A percentile compares a stretch with the other conserved stretches of the same genome.
Conservation (phyloP, 176 grass and related monocot genomes). For the Zoysia japonica region DNA sequence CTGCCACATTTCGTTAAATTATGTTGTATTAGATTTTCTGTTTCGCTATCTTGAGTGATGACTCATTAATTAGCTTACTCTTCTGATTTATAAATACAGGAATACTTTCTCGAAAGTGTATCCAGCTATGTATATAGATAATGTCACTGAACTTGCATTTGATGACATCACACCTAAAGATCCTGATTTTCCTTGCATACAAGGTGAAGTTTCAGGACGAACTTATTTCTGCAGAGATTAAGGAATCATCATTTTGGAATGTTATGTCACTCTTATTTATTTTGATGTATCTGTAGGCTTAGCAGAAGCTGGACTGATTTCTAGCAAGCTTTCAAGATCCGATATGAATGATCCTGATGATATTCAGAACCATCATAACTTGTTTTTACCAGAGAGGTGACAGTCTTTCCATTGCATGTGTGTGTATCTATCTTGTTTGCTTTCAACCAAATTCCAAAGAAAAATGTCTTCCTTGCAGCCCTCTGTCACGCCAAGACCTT, state of each 20-base stretch:
- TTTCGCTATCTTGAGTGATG: conserved; percentile 2
- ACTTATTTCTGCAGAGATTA: background rate
- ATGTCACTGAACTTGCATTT: conserved; percentile 93
- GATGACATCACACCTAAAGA: conserved; percentile 86
- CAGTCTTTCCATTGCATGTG: background rate
- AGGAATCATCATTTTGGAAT: conserved; percentile 17
- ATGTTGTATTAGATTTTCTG: conserved; percentile 8
- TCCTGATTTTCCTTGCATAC: conserved; percentile 84
- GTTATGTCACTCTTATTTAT: conserved; percentile 25
- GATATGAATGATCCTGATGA: conserved; percentile 41
- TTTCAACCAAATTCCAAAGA: conserved; percentile 7
- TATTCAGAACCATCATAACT: conserved; percentile 50
- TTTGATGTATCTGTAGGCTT: conserved; percentile 57
- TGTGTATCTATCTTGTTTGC: background rate
- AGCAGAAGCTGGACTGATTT: conserved; percentile 90
- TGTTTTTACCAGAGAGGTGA: conserved; percentile 82
- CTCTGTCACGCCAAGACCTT: conserved; percentile 88
- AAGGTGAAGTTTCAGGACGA: conserved; percentile 57
- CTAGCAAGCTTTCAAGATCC: conserved; percentile 80
- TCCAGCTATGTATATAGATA: conserved; percentile 97
- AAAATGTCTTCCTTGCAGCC: conserved; percentile 49
- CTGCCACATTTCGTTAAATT: conserved; percentile 25
- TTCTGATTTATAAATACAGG: conserved; percentile 47
- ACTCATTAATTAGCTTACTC: conserved; percentile 30
- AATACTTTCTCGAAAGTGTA: conserved; percentile 86